Base-by-base conservation (phyloP, 768 basidiomycete genomes). In the Leccinum barrowsii region DNA sequence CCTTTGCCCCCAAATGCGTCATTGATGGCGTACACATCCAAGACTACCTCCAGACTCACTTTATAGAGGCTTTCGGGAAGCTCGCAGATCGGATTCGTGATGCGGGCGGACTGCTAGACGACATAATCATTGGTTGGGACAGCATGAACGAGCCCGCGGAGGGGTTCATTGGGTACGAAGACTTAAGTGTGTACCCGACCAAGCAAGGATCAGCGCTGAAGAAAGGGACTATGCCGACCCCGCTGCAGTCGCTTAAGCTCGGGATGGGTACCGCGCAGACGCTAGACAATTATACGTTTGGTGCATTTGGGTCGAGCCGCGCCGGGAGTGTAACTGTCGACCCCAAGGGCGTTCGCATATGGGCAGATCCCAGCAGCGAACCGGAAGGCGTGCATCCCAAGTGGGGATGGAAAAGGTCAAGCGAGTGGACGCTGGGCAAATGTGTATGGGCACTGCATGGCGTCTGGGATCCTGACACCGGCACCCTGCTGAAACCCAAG, bases 91-190 rank as follows among this genome's bases (percentile, higher is more conserved):
- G 82, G 35, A 86, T 97, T 53, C 75, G 79, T 5, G 85, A 85
- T n/a, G 86, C 85, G 0, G 89, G 88, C 0, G 87, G 83, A 34
- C 72, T 98, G 37, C 70, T 91, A 21, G 94, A 98, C 30, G 85
- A 85, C 42, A 94, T 93, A 63, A 82, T 99, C 11, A 87, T 98
- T 50, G 97, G 97, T 0, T 98, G 96, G 97, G 97, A 99, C 70
- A 89, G 86, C 64, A 76, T 98, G 73, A 98, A 99, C 71, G 97
- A 99, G 72, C 96, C 97, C 0, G 85, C 85, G 37, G 91, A 95
- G 63, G 97, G 97, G 0, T 78, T 73, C 46, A 64, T 85, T 35
- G 84, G 81, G 2, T 88, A 88, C 73, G 76, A 79, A 0, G 85
- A 96, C 69, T 77, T 99, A 28, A 80, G 78, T 52, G 59, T 70